Evolutionary conservation across 2,329 filamentous ascomycete genomes (phyloP).

Genomic region (Plectosphaerella sp.): DNA sequence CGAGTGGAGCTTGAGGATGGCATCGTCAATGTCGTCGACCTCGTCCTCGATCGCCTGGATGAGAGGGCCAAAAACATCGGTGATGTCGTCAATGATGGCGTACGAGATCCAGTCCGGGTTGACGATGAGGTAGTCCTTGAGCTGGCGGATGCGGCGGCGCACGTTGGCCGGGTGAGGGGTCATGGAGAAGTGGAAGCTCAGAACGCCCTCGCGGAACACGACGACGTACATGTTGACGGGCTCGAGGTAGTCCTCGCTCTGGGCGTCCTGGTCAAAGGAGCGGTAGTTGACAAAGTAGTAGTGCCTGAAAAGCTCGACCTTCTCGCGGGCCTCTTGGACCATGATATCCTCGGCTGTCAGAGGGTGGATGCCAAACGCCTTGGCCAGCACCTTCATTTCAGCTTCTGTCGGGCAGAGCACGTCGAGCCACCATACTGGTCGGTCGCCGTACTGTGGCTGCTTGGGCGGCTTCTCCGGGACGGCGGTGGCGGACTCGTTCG

Average conservation of each 20-base stretch:
- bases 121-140: slow-evolving; percentile 89
- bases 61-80: slow-evolving; percentile 88
- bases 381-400: slow-evolving; percentile 92
- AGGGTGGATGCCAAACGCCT: slow-evolving; percentile 92
- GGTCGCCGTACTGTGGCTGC: slow-evolving; percentile 63
- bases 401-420: slow-evolving; percentile 84
- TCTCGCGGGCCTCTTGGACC: slow-evolving; percentile 95
- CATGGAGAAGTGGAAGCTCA: slow-evolving; percentile 96
- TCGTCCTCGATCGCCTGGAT: slow-evolving; percentile 94
- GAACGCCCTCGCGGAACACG: slow-evolving; percentile 90
- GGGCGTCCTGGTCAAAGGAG: slow-evolving; percentile 91
- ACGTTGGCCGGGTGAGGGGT: slow-evolving; percentile 96
- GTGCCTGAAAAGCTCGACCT: slow-evolving; percentile 93
- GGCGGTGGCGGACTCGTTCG: slow-evolving; percentile 11
- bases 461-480: slow-evolving; percentile 31
- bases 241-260: slow-evolving; percentile 85
- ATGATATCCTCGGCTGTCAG: slow-evolving; percentile 95
- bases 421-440: slow-evolving; percentile 96
- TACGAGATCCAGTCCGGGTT: slow-evolving; percentile 98
- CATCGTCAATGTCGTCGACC: slow-evolving; percentile 94
- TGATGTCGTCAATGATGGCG: slow-evolving; percentile 96
- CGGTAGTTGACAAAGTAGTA: slow-evolving; percentile 99
- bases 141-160: slow-evolving; percentile 83
- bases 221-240: slow-evolving; percentile 97
- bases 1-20: slow-evolving; percentile 78